These are phyloP conservation scores for Plasmopara muralis DNA, from an alignment of 352 stramenopile species.

Conservation along the genomic window DNA sequence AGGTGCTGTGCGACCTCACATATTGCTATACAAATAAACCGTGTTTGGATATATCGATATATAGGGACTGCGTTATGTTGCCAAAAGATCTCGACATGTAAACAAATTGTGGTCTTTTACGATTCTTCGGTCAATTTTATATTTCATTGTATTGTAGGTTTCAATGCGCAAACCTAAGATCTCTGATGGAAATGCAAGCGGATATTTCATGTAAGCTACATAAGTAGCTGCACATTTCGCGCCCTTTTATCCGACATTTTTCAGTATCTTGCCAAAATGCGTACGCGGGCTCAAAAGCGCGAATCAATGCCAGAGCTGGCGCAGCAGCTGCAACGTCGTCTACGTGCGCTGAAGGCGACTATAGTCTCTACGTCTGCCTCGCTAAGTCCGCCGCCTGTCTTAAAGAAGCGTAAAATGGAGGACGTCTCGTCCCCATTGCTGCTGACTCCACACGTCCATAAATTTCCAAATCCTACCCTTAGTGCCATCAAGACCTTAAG, in stretches of 20 bases:
- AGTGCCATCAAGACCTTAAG: conserved; percentile 5
- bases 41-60: too few species aligned
- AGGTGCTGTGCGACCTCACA: too few species aligned
- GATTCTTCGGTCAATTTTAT: too few species aligned
- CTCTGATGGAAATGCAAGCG: too few species aligned
- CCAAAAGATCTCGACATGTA: too few species aligned
- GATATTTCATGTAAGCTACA: too few species aligned
- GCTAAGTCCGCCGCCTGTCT: conserved; percentile 7
- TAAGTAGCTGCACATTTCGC: not conserved
- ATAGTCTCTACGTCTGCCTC: not conserved
- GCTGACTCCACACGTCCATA: conserved; percentile 18
- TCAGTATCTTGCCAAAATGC: conserved; percentile 7
- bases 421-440: conserved; percentile 13
- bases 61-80: too few species aligned
- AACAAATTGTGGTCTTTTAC: too few species aligned
- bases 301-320: conserved; percentile 13
- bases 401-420: conserved; percentile 27
- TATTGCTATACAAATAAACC: too few species aligned
- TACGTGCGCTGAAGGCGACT: conserved; percentile 7
- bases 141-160: too few species aligned
- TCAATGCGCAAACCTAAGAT: too few species aligned
- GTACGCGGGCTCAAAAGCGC: conserved; percentile 22
- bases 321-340: conserved; percentile 14
- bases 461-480: conserved; percentile 5
- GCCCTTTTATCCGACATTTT: not conserved